Conservation (phyloP, 306 rosid genomes). For the Mimosa pudica region DNA sequence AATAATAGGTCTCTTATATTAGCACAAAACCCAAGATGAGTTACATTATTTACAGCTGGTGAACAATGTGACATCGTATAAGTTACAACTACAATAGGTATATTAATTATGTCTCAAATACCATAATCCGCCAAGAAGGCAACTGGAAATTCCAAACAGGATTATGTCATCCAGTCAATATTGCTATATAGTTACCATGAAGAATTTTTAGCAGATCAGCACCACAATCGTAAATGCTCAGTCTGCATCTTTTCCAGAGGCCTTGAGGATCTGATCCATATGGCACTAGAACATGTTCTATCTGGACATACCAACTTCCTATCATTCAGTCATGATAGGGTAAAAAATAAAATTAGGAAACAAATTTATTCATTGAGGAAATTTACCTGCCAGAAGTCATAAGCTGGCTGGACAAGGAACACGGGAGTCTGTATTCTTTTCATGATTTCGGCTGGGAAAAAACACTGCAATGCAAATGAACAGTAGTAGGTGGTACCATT, state of each 20-base stretch:
- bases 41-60: neutral
- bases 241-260: conserved; percentile 76
- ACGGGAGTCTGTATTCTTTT: conserved; percentile 64
- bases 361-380: conserved; percentile 32
- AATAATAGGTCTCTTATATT: neutral
- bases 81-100: neutral
- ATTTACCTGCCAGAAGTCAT: conserved; percentile 94
- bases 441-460: conserved; percentile 76
- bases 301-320: conserved; percentile 54
- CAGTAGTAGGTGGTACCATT: conserved; percentile 8
- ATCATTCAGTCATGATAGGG: conserved; percentile 32
- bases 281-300: conserved; percentile 87
- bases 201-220: conserved; percentile 59
- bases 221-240: conserved; percentile 60
- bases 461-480: conserved; percentile 64
- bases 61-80: neutral
- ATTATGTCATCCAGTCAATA: neutral
- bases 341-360: conserved; percentile 27
- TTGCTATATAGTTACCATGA: conserved; percentile 51
- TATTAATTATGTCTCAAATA: neutral
- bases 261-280: conserved; percentile 61
- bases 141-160: neutral
- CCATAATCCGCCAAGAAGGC: neutral
- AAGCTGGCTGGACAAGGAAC: conserved; percentile 91
- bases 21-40: neutral